Evolutionary conservation across 441 rosid species (phyloP), one percentile per base, ranked within the genome.

Genomic region (Syzygium syzygioides): DNA sequence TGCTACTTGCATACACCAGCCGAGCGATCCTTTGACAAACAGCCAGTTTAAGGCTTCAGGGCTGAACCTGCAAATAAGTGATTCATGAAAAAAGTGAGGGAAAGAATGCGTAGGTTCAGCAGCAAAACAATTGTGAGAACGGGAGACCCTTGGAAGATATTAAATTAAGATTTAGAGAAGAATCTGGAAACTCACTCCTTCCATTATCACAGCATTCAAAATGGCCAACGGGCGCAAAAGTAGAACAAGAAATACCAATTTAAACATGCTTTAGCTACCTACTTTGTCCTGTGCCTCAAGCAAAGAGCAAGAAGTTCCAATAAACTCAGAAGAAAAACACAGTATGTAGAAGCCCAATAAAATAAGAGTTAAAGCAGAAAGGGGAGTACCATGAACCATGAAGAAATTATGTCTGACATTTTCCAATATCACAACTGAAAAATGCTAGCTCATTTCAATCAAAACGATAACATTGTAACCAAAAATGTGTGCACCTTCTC

Each of bases 11-110:
- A 85, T 85, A 59, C 59, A 85, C 87, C 87, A 85, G 60, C 87
- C 87, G 2, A 85, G 62, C 4, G 62, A 54, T 85, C 87, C 87
- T 45, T 85, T 85, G 87, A 85, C 87, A 55, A 85, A 85, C 11
- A 85, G 87, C 87, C 87, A 85, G 28, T 85, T 85, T 23, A 85
- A 85, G 52, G 66, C 87, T 55, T 85, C 87, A 85, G 87, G 66
- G 62, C 87, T 85, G 14, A 85, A 85, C 87, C 87, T 85, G 87
- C 52, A 59, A 85, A 55, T 85, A 37, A 23, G 48, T 0, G 87
- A 85, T 85, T 37, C 15, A 59, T 7, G 41, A 55, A 85, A 85
- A 85, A 85, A 32, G 12, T 20, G 50, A 54, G 66, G 50, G 52
- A 34, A 55, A 85, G 48, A 76, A 76, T 76, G 52, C 83, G 7